Conservation (phyloP, 73 alveolate species). For the Tetrahymena malaccensis region DNA sequence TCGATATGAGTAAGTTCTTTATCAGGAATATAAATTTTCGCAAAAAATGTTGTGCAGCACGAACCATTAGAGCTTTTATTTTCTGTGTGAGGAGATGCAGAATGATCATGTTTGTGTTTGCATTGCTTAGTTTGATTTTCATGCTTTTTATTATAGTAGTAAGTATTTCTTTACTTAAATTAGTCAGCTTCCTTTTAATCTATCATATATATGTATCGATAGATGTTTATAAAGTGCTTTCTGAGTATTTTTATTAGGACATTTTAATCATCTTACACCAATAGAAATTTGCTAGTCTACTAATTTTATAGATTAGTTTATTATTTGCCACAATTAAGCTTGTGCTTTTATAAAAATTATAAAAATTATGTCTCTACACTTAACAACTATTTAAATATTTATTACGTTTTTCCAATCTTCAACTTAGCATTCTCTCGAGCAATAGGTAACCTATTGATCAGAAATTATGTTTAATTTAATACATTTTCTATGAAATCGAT, state of each 20-base stretch:
- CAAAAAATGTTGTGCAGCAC: constrained; percentile 33
- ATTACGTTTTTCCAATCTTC: not conserved
- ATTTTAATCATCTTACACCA: not conserved
- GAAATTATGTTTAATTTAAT: not conserved
- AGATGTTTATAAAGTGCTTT: constrained; percentile 28
- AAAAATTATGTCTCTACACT: not conserved
- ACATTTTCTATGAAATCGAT: not conserved
- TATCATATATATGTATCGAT: constrained; percentile 6
- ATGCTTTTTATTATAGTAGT: constrained; percentile 9
- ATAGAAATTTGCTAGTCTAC: not conserved
- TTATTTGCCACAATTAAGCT: not conserved
- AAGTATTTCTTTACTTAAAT: constrained; percentile 9
- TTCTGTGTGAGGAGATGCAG: not conserved
- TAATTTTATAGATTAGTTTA: not conserved
- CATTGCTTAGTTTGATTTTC: not conserved
- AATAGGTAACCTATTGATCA: not conserved
- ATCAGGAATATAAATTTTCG: constrained; percentile 32
- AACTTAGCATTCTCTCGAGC: not conserved
- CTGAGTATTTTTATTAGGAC: not conserved
- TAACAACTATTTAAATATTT: not conserved
- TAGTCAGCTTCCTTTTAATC: constrained; percentile 34
- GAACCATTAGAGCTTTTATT: not conserved
- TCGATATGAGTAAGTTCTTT: constrained; percentile 17
- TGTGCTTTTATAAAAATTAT: not conserved
- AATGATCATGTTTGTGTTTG: constrained; percentile 4